phyloP scores from a whole-genome alignment of 169 alveolate species.

The Cyclospora cayetanensis region DNA sequence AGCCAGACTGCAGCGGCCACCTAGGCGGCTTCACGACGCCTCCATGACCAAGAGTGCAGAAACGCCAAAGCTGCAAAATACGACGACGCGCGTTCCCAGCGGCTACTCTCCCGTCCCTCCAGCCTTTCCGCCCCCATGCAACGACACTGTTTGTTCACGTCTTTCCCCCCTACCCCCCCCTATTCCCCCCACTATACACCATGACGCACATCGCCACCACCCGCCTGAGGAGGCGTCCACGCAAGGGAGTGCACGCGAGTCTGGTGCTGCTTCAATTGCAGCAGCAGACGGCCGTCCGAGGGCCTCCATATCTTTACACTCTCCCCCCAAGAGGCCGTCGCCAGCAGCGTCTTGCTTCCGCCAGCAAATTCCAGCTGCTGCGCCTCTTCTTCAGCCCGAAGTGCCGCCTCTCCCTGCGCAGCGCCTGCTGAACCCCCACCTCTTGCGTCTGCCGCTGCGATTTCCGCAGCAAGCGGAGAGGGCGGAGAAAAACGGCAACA shows the following conservation, averaged over 20 bases:
- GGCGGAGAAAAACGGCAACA: constrained; percentile 65
- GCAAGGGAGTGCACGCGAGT: constrained; percentile 47
- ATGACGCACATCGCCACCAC: no score
- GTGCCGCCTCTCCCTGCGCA: background rate
- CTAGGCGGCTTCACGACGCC: no score
- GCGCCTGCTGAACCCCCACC: background rate
- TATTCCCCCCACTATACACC: no score
- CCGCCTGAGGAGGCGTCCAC: background rate
- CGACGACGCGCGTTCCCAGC: no score
- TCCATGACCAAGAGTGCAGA: no score
- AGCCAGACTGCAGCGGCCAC: no score
- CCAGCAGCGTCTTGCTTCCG: background rate
- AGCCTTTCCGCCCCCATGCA: no score
- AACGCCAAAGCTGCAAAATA: no score
- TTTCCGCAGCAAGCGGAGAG: background rate
- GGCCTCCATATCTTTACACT: constrained; percentile 13
- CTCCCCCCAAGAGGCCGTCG: constrained; percentile 54
- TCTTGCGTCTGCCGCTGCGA: background rate
- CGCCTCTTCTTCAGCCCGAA: background rate
- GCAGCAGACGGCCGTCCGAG: constrained; percentile 23
- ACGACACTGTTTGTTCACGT: no score
- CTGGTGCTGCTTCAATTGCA: background rate
- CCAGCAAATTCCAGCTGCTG: no score
- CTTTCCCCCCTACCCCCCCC: no score
- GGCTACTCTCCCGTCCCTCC: no score